Evolutionary conservation across 495 filamentous ascomycete genomes (phyloP).

Genomic region (Chaetomium cochliodes): DNA sequence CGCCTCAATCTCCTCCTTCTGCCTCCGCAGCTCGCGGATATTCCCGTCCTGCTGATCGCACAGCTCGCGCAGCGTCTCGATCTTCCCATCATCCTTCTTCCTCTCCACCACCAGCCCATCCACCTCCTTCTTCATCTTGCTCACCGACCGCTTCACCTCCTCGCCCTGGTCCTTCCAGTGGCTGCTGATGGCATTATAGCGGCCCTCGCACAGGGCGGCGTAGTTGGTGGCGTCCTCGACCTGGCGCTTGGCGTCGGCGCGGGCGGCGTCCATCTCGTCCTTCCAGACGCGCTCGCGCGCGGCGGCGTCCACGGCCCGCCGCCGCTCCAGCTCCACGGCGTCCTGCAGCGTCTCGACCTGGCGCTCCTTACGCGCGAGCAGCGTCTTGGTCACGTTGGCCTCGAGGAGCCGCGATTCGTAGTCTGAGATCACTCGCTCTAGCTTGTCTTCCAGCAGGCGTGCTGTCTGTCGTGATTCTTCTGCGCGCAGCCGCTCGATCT

Average conservation of each 20-base stretch:
- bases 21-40: slow-evolving; percentile 55
- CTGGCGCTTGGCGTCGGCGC: slow-evolving; percentile 58
- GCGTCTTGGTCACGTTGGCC: slow-evolving; percentile 64
- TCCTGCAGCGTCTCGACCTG: slow-evolving; percentile 72
- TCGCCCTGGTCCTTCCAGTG: slow-evolving; percentile 65
- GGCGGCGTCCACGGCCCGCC: slow-evolving; percentile 55
- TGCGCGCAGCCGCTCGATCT: slow-evolving; percentile 66
- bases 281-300: slow-evolving; percentile 63
- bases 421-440: slow-evolving; percentile 63
- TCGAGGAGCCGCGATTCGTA: slow-evolving; percentile 71
- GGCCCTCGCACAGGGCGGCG: slow-evolving; percentile 53
- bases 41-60: slow-evolving; percentile 70
- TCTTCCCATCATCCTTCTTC: slow-evolving; percentile 57
- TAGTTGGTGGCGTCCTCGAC: slow-evolving; percentile 62
- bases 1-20: slow-evolving; percentile 58
- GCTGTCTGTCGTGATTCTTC: slow-evolving; percentile 73
- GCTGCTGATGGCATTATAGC: slow-evolving; percentile 70
- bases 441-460: slow-evolving; percentile 70
- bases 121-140: slow-evolving; percentile 56
- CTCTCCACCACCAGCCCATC: slow-evolving; percentile 49
- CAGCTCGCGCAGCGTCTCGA: slow-evolving; percentile 56
- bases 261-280: slow-evolving; percentile 60
- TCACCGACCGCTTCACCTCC: slow-evolving; percentile 53
- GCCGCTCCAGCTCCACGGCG: slow-evolving; percentile 65
- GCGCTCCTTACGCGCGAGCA: slow-evolving; percentile 72